Conservation (phyloP, 495 filamentous ascomycete genomes). For the Antarctomyces pellizariae region DNA sequence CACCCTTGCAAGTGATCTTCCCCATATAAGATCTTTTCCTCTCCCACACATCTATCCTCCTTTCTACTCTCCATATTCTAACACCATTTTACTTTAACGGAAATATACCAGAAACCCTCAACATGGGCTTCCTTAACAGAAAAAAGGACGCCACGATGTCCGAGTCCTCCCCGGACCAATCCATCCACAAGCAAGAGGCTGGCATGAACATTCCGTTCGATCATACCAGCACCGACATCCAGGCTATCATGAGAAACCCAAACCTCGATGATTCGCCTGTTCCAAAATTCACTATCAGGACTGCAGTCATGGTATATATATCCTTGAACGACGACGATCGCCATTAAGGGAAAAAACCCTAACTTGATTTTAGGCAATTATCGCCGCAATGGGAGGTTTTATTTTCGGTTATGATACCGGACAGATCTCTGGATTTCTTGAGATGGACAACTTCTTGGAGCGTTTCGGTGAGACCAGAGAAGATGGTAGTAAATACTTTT, state of each 20-base stretch:
- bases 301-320: too few relatives aligned
- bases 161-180: too few relatives aligned
- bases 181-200: too few relatives aligned
- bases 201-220: not conserved
- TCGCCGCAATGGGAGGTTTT: conserved; percentile 44
- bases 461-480: conserved; percentile 20
- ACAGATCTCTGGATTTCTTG: conserved; percentile 34
- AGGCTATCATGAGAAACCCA: too few relatives aligned
- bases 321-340: not conserved
- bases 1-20: too few relatives aligned
- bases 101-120: too few relatives aligned
- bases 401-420: conserved; percentile 53
- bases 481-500: conserved; percentile 25
- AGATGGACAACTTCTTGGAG: conserved; percentile 27
- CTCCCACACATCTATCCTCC: too few relatives aligned
- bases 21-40: too few relatives aligned
- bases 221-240: not conserved
- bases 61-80: too few relatives aligned
- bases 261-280: conserved; percentile 25
- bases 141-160: too few relatives aligned
- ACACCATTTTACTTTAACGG: too few relatives aligned
- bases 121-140: too few relatives aligned
- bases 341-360: conserved; percentile 16
- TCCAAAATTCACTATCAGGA: conserved; percentile 24
- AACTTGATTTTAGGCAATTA: conserved; percentile 18